Evolutionary conservation across 257 asterid genomes (phyloP).

Genomic region (Solanum appendiculatum): DNA sequence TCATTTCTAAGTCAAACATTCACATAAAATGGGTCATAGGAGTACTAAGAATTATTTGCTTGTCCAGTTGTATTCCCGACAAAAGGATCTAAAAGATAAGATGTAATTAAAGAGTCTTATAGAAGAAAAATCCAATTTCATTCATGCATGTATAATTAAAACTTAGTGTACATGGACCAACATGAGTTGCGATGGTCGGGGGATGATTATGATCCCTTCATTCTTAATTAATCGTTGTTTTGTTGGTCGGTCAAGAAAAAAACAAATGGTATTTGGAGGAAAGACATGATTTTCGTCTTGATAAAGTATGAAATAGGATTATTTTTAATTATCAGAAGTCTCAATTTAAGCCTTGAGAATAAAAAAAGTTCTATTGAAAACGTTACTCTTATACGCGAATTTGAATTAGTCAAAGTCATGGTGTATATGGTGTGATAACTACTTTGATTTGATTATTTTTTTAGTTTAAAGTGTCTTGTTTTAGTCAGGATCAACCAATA

Average conservation of each 20-base stretch:
- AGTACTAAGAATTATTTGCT: background rate
- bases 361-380: rapidly evolving
- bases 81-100: background rate
- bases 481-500: background rate
- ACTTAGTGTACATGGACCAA: background rate
- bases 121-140: background rate
- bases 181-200: background rate
- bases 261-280: rapidly evolving
- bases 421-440: background rate
- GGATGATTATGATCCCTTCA: background rate
- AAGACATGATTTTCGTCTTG: too few relatives aligned
- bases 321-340: too few relatives aligned
- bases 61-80: background rate
- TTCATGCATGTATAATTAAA: background rate
- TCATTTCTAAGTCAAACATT: background rate
- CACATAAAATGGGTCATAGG: background rate
- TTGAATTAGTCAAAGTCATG: background rate
- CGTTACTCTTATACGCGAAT: background rate
- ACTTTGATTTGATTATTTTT: background rate
- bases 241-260: background rate
- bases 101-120: background rate
- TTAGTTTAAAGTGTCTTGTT: background rate
- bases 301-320: too few relatives aligned
- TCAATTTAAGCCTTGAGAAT: rapidly evolving
- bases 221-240: background rate